Base-by-base conservation (phyloP, 768 basidiomycete species). In the Boletus tomentosulus region DNA sequence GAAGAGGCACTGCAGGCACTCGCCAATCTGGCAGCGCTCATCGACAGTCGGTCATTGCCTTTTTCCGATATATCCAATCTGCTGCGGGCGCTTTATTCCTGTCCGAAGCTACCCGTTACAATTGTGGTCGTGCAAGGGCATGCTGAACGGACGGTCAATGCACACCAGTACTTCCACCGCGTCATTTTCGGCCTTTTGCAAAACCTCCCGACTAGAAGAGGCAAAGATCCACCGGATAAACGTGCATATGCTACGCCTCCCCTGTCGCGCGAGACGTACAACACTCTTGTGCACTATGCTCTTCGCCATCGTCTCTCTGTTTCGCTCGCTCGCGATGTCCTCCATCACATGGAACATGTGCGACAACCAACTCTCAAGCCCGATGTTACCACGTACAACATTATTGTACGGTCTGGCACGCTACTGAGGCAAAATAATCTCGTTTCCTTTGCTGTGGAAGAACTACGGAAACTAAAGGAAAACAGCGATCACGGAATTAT, bases 251-350 rank as follows among this genome's bases (percentile, higher is more conserved):
- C 60, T 47, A 63, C 70, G 37, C 76, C 72, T 19, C 65, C 66
- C 0, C 62, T 82, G 7, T 70, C 74, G 39, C 54, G 74, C 10
- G 64, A 69, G 22, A 70, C 77, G 1, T 86, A 83, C 67, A 86
- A 88, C 63, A 62, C 81, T 1, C 77, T 92, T 27, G 60, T 91
- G 4, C 76, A 86, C 56, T 90, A 89, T 65, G 73, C 83, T 4
- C 74, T 92, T 34, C 79, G 79, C 8, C 77, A 86, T 59, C 77
- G 78, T n/a, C 69, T 75, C 38, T 84, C 84, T 6, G 68, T 77
- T 16, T 53, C 62, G 1, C 70, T 81, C 25, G 85, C 80, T 0
- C 66, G 75, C 13, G 57, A 64, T 12, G 68, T 89, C 13, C 64
- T 88, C 11, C 57, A 77, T 12, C 80, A 87, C 58, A 84, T 89